These are phyloP conservation scores for Blakeslea trispora DNA, from an alignment of 371 early-diverging fungal species.

Conservation along the genomic window DNA sequence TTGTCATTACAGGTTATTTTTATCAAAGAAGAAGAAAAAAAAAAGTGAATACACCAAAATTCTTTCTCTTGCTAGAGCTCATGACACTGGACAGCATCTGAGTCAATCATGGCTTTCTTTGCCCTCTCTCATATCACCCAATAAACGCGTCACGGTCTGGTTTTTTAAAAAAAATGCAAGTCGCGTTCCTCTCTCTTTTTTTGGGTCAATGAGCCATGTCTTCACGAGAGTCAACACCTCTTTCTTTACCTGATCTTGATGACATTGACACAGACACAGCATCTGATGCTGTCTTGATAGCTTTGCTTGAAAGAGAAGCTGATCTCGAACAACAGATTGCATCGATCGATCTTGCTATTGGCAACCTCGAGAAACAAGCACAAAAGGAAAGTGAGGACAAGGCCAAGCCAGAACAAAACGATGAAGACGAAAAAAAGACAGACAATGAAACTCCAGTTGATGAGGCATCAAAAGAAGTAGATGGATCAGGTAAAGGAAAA, in stretches of 20 bases:
- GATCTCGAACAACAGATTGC: slow-evolving; percentile 58
- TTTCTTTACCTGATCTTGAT: slow-evolving; percentile 22
- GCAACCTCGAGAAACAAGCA: slow-evolving; percentile 53
- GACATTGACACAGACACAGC: slow-evolving; percentile 28
- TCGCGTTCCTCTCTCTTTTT: slow-evolving; percentile 1
- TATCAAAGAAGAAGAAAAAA: too few species aligned
- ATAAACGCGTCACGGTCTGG: too few species aligned
- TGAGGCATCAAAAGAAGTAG: slow-evolving; percentile 4
- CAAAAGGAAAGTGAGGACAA: slow-evolving; percentile 26
- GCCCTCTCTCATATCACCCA: too few species aligned
- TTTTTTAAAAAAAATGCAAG: too few species aligned
- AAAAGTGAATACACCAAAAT: too few species aligned
- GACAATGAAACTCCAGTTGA: slow-evolving; percentile 40
- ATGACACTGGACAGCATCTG: too few species aligned
- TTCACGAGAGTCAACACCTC: slow-evolving; percentile 32
- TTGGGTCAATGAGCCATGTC: slow-evolving; percentile 19
- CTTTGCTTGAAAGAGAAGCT: slow-evolving; percentile 54
- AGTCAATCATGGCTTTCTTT: too few species aligned
- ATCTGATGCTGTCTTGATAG: slow-evolving; percentile 33
- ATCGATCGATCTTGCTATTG: slow-evolving; percentile 59
- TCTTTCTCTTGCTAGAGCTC: too few species aligned
- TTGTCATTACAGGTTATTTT: too few species aligned
- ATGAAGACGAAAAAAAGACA: slow-evolving; percentile 30
- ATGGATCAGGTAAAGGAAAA: background rate
- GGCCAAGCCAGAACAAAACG: slow-evolving; percentile 6